phyloP scores from a whole-genome alignment of 2,329 filamentous ascomycete genomes.

The Clonostachys byssicola region DNA sequence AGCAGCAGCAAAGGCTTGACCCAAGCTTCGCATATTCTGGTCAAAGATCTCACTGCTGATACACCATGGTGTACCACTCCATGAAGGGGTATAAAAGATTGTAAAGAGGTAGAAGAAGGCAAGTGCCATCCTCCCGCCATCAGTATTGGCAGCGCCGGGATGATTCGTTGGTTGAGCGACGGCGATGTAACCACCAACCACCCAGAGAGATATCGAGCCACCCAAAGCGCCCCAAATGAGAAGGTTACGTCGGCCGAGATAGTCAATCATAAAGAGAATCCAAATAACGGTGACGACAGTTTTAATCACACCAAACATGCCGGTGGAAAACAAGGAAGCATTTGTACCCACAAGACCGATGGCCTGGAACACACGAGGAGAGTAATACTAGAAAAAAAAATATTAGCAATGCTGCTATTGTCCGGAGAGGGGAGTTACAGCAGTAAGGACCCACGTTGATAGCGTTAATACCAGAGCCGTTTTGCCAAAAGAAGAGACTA shows the following conservation, averaged over 20 bases:
- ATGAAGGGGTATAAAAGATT: constrained; percentile 65
- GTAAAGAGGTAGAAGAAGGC: constrained; percentile 70
- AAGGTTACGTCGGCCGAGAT: constrained; percentile 34
- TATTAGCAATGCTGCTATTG: no score
- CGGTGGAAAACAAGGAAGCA: constrained; percentile 50
- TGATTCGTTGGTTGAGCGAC: constrained; percentile 19
- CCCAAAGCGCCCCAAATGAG: constrained; percentile 57
- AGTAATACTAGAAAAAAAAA: constrained; percentile 53
- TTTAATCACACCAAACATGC: constrained; percentile 65
- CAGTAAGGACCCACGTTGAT: background rate
- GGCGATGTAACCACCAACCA: constrained; percentile 52
- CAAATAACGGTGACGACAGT: constrained; percentile 59
- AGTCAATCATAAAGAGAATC: constrained; percentile 61
- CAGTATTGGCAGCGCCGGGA: constrained; percentile 21
- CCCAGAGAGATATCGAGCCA: constrained; percentile 57
- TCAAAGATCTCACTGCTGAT: constrained; percentile 74
- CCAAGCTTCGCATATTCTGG: constrained; percentile 52
- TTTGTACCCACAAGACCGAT: constrained; percentile 34
- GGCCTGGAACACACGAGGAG: constrained; percentile 25
- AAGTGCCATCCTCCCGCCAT: constrained; percentile 51
- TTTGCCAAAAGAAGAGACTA: constrained; percentile 65
- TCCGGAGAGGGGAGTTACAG: no score
- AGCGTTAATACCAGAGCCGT: constrained; percentile 43
- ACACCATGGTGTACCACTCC: constrained; percentile 75
- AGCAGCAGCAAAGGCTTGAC: constrained; percentile 53